Evolutionary conservation across 345 rosid genomes (phyloP).

Genomic region (Arabidopsis suecica): DNA sequence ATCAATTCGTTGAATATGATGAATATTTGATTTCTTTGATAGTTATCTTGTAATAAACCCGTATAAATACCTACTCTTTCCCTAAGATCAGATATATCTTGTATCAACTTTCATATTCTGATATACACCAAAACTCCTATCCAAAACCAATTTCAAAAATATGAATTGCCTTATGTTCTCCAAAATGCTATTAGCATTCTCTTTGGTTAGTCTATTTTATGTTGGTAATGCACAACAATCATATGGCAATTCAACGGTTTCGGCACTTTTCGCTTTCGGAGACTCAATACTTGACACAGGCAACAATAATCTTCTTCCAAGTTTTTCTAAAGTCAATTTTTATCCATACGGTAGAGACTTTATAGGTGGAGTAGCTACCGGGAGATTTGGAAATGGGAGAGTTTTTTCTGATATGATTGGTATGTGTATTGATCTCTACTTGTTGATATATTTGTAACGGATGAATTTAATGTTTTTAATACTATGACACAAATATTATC

Average conservation of each 20-base stretch:
- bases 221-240: constrained; percentile 37
- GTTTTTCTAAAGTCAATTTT: constrained; percentile 50
- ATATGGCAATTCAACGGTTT: constrained; percentile 17
- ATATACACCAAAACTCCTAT: not conserved
- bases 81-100: not conserved
- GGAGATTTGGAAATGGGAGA: constrained; percentile 70
- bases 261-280: constrained; percentile 52
- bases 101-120: not conserved
- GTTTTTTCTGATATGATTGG: constrained; percentile 61
- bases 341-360: constrained; percentile 68
- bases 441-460: not conserved
- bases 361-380: constrained; percentile 55
- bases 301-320: constrained; percentile 55
- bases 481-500: not conserved
- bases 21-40: not conserved
- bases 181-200: constrained; percentile 28
- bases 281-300: constrained; percentile 74
- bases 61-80: not conserved
- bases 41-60: too few species aligned
- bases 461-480: not conserved
- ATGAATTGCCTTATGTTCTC: constrained; percentile 6
- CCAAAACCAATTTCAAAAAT: not conserved
- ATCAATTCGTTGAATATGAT: not conserved
- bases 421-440: constrained; percentile 12
- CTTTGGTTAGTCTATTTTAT: not conserved